These are phyloP conservation scores for Miscanthus lutarioriparius DNA, from an alignment of 176 grass and related monocot genomes.

Conservation along the genomic window DNA sequence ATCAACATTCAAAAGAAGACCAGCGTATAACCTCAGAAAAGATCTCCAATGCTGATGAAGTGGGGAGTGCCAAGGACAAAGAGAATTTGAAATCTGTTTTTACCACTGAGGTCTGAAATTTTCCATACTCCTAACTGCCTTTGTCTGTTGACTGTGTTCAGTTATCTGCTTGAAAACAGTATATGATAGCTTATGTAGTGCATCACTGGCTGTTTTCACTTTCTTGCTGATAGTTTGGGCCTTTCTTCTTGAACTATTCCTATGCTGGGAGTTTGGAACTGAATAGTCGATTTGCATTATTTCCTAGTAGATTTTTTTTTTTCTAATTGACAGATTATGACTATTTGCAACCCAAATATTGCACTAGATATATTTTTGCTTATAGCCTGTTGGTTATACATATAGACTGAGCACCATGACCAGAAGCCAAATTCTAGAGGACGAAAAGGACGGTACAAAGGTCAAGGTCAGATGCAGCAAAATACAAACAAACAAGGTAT, in stretches of 20 bases:
- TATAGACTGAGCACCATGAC: constrained; percentile 48
- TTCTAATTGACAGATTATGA: not conserved
- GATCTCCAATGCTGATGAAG: constrained; percentile 22
- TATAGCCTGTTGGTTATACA: constrained; percentile 8
- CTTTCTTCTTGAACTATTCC: not conserved
- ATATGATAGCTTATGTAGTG: not conserved
- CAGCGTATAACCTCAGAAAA: constrained; percentile 38
- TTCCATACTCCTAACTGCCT: constrained; percentile 2
- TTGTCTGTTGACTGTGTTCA: not conserved
- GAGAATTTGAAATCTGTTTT: constrained; percentile 38
- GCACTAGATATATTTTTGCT: constrained; percentile 11
- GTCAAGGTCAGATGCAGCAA: constrained; percentile 49
- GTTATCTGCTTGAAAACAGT: not conserved
- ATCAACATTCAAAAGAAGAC: constrained; percentile 43
- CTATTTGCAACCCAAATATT: not conserved
- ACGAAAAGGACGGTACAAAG: constrained; percentile 43
- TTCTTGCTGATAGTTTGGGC: no score
- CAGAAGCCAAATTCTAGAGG: constrained; percentile 44
- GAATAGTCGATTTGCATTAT: not conserved
- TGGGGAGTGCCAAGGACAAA: constrained; percentile 28
- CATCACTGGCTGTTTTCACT: no score
- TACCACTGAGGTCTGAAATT: constrained; percentile 33
- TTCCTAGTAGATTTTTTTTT: not conserved
- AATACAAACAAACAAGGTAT: constrained; percentile 56
- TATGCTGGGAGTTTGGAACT: not conserved